These are phyloP conservation scores for Neohortaea acidophila DNA, from an alignment of 495 filamentous ascomycete genomes.

Conservation along the genomic window DNA sequence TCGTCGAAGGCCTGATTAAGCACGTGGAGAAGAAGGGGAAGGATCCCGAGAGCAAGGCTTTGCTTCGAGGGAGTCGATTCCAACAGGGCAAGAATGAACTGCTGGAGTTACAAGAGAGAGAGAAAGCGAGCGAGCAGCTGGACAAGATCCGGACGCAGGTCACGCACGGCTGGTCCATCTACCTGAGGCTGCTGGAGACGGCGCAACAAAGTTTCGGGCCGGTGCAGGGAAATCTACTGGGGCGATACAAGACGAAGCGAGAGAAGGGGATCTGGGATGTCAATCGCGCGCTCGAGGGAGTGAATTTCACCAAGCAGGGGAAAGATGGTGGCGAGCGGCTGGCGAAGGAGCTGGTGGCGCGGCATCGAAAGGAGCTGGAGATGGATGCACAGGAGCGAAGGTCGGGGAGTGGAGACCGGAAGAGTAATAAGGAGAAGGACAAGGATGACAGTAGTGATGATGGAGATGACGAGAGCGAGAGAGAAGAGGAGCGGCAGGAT, in stretches of 20 bases:
- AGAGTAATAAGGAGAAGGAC: too few species aligned
- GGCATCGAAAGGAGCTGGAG: too few species aligned
- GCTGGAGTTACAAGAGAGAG: conserved; percentile 1
- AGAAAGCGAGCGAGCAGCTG: background rate
- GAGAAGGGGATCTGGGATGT: conserved; percentile 8
- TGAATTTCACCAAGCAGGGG: too few species aligned
- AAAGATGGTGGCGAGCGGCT: too few species aligned
- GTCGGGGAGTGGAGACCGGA: too few species aligned
- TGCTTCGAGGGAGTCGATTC: conserved; percentile 14
- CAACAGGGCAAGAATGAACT: conserved; percentile 19
- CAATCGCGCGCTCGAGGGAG: conserved; percentile 13
- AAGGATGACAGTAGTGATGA: too few species aligned
- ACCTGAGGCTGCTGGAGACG: conserved; percentile 75
- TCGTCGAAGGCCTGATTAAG: conserved; percentile 47
- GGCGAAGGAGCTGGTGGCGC: too few species aligned
- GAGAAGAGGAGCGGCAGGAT: too few species aligned
- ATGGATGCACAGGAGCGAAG: too few species aligned
- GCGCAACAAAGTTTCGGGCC: conserved; percentile 1
- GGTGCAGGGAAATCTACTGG: conserved; percentile 1
- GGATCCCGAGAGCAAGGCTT: conserved; percentile 5
- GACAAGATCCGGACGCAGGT: background rate
- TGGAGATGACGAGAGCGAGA: too few species aligned
- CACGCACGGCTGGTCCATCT: conserved; percentile 58
- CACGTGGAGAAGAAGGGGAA: conserved; percentile 18
- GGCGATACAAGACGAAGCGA: background rate